Base-by-base conservation (phyloP, 306 rosid species). In the Rosa multiflora region DNA sequence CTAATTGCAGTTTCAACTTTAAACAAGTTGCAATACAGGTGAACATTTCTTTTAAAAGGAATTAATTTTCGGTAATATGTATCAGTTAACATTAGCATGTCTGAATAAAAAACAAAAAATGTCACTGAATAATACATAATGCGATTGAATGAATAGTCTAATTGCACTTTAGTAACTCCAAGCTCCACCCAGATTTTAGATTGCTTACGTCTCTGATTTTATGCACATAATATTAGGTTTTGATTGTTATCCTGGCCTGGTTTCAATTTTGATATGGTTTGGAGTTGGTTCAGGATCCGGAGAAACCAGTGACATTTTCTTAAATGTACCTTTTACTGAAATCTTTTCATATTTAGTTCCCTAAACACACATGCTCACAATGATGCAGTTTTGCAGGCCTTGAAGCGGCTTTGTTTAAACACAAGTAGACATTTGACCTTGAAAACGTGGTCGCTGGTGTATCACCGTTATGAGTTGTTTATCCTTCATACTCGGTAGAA, bases 391-490 rank as follows among this genome's bases (percentile, higher is more conserved):
- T 87, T 90, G 84, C 87, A 86, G 85, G 86, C 77, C 78, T 81
- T 74, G 80, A 78, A 85, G 85, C 64, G 55, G 63, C 82, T 81
- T 70, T 82, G 55, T 84, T 55, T 77, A 83, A 79, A 85, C 82
- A 69, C 52, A 76, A 79, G 67, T 51, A 76, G 63, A 74, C 63
- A 59, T 63, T 85, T 78, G 75, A 49, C 77, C 63, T 42, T 44
- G 35, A 47, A 32, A 76, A 62, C 81, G 67, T 9, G 70, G 79
- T 68, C 77, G 35, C 73, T 39, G 74, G 64, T 55, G 69, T 71
- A 32, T 64, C 77, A 47, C 76, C 80, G 80, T 77, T 40, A 94
- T 94, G 98, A 70, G 82, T 72, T 94, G 95, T 82, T 88, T 94
- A 66, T 84, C 95, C 74, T 85, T 61, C 88, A 85, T 74, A 51